phyloP scores from a whole-genome alignment of 1,284 basidiomycete species.

The Moniliophthora roreri region DNA sequence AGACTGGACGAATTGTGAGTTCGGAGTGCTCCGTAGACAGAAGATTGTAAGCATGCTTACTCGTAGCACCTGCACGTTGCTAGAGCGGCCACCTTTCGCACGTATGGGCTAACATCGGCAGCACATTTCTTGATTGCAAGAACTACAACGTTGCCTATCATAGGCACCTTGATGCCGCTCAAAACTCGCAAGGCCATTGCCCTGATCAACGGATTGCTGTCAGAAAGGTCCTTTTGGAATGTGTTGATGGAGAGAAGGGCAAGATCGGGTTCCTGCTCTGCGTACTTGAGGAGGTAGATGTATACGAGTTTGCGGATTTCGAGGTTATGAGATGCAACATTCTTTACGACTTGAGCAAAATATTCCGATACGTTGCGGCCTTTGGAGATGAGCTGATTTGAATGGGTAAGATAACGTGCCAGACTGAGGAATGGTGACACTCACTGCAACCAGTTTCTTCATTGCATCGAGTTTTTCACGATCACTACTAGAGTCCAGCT shows the following conservation, averaged over 20 bases:
- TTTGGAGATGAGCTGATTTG: slow-evolving; percentile 84
- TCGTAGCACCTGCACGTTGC: slow-evolving; percentile 86
- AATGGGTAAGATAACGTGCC: slow-evolving; percentile 4
- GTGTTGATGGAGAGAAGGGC: slow-evolving; percentile 97
- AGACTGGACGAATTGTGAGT: slow-evolving; percentile 47
- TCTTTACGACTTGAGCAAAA: slow-evolving; percentile 94
- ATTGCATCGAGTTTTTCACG: slow-evolving; percentile 90
- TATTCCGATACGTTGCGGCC: slow-evolving; percentile 89
- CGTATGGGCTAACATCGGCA: slow-evolving; percentile 89
- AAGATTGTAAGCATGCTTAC: slow-evolving; percentile 44
- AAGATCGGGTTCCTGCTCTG: slow-evolving; percentile 90
- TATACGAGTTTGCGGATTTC: slow-evolving; percentile 98
- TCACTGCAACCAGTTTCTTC: slow-evolving; percentile 88
- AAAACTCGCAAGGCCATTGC: slow-evolving; percentile 95
- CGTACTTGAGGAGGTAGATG: slow-evolving; percentile 94
- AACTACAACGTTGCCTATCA: slow-evolving; percentile 85
- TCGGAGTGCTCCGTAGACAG: slow-evolving; percentile 4
- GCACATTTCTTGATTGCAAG: slow-evolving; percentile 91
- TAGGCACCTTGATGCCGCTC: slow-evolving; percentile 86
- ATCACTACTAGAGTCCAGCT: slow-evolving; percentile 85
- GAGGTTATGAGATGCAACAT: slow-evolving; percentile 86
- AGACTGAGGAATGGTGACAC: slow-evolving; percentile 26
- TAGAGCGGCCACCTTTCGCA: slow-evolving; percentile 88
- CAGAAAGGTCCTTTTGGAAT: slow-evolving; percentile 95
- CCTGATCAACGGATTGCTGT: slow-evolving; percentile 88